phyloP scores from a whole-genome alignment of 2,329 filamentous ascomycete species.

The Colletotrichum lini region DNA sequence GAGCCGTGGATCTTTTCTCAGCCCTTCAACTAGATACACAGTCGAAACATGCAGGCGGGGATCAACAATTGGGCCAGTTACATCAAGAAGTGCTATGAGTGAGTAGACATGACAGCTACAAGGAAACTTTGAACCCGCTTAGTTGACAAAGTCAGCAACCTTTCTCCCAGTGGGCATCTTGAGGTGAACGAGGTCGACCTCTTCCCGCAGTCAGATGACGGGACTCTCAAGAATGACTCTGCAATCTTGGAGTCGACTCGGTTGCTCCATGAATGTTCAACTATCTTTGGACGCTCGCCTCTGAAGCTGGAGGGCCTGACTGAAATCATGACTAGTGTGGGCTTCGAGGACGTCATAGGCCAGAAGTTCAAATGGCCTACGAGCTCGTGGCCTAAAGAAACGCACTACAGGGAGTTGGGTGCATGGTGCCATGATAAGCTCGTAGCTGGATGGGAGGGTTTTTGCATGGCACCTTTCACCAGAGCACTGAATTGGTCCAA shows the following conservation, averaged over 20 bases:
- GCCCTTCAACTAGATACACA: slow-evolving; percentile 48
- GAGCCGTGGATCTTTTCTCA: slow-evolving; percentile 54
- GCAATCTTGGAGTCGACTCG: neutral
- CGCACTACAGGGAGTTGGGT: slow-evolving; percentile 63
- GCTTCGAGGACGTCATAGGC: slow-evolving; percentile 64
- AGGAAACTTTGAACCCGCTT: neutral
- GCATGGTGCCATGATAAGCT: slow-evolving; percentile 30
- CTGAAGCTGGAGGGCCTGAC: slow-evolving; percentile 49
- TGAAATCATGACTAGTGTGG: slow-evolving; percentile 59
- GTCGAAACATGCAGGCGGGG: slow-evolving; percentile 41
- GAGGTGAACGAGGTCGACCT: slow-evolving; percentile 59
- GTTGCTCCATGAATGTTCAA: neutral
- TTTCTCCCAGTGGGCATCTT: slow-evolving; percentile 60
- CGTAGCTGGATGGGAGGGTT: slow-evolving; percentile 44
- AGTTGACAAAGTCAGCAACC: slow-evolving; percentile 39
- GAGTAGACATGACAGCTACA: neutral
- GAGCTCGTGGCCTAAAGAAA: slow-evolving; percentile 63
- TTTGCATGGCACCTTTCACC: slow-evolving; percentile 47
- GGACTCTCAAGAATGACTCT: slow-evolving; percentile 47
- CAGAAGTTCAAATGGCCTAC: slow-evolving; percentile 60
- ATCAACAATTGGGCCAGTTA: slow-evolving; percentile 44
- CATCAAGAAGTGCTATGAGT: slow-evolving; percentile 40
- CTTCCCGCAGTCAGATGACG: slow-evolving; percentile 58
- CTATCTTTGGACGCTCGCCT: slow-evolving; percentile 48
- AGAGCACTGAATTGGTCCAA: slow-evolving; percentile 45